Evolutionary conservation across 345 rosid species (phyloP), one percentile per base, ranked within the genome.

Genomic region (Bruguiera gymnorhiza): DNA sequence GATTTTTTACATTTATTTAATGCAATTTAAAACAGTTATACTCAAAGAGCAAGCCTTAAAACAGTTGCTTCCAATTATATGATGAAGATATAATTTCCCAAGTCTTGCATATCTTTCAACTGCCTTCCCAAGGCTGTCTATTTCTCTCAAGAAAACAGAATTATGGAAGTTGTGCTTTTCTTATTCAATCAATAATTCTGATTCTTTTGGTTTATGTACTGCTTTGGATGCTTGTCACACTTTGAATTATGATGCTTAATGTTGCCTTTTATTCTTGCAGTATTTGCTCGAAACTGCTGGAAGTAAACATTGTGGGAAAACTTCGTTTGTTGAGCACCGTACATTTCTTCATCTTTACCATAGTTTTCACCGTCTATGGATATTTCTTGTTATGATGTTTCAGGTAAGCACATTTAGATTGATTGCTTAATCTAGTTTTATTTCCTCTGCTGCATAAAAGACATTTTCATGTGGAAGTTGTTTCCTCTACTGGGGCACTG

Each of bases 321-420:
- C 97, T 79, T 92, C 97, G 9, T 95, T 95, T 67, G 99, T 95
- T 61, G 99, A 95, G 87, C 92, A 95, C 70, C 88, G 97, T 63
- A 86, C 99, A 48, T 92, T 88, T 84, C 78, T 95, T 78, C 99
- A 95, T 86, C 92, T 95, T 66, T 95, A 88, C 75, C 99, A 90
- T 70, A 95, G 97, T 81, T 95, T 95, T 79, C 97, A 92, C 71
- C 97, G 99, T 31, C 87, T 95, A 36, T 95, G 99, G 99, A 90
- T 95, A 74, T 95, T 95, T 84, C 93, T 95, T 46, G 77, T 78
- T 70, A 86, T 95, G 97, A 95, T 95, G 99, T 92, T 95, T 79
- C 99, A 95, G 98, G 98, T 94, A 69, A 75, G 86, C 31, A 52
- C 52, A 31, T 53, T 52, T 15, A n/a, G 20, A n/a, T 21, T 10